A percentile compares a stretch with the other conserved stretches of the same genome.
These are phyloP conservation scores for Solanum chilense DNA, from an alignment of 257 asterid genomes.

Conservation along the genomic window DNA sequence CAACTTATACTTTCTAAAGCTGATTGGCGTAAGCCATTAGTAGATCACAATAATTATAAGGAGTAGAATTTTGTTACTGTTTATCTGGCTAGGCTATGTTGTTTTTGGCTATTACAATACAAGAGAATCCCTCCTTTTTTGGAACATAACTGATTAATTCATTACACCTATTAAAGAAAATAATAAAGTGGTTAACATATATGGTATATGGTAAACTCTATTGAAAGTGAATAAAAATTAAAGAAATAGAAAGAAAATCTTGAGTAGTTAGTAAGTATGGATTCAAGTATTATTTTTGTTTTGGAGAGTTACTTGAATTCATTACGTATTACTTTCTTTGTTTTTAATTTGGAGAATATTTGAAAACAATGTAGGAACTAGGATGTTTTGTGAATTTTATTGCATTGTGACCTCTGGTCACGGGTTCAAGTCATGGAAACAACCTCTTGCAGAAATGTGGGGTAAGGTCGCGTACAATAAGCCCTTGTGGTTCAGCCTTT, in stretches of 20 bases:
- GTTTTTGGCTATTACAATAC: neutral
- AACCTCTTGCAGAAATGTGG: neutral
- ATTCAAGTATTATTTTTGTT: neutral
- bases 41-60: neutral
- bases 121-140: neutral
- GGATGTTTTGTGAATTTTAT: neutral
- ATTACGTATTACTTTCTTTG: neutral
- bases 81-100: neutral
- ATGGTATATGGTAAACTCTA: neutral
- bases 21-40: neutral
- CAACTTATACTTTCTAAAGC: neutral
- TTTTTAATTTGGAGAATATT: neutral
- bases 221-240: neutral
- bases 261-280: neutral
- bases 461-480: neutral
- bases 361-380: neutral
- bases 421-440: neutral
- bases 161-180: neutral
- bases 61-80: neutral
- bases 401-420: neutral
- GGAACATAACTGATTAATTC: neutral
- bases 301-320: neutral
- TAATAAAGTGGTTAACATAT: neutral
- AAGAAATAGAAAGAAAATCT: neutral
- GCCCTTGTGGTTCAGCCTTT: neutral